These are phyloP conservation scores for Carex parvula DNA, from an alignment of 176 grass and related monocot genomes.

Conservation along the genomic window DNA sequence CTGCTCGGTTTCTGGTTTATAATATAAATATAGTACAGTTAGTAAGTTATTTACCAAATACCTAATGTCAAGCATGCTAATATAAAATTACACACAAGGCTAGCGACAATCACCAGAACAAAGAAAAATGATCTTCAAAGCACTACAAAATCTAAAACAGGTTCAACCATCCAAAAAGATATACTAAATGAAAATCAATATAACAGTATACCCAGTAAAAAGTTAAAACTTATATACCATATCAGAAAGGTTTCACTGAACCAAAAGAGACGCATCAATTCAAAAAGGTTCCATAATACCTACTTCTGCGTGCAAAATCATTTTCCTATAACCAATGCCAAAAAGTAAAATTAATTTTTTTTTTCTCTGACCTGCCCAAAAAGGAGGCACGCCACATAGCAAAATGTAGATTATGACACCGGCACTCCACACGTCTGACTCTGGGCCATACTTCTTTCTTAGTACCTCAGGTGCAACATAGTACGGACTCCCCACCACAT, in stretches of 20 bases:
- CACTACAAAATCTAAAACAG: not conserved
- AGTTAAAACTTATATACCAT: not conserved
- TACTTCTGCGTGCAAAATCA: not conserved
- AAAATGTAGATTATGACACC: constrained; percentile 93
- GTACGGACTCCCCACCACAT: constrained; percentile 92
- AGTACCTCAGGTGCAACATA: constrained; percentile 87
- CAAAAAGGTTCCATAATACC: not conserved
- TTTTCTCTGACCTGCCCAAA: constrained; percentile 68
- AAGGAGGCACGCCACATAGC: constrained; percentile 79
- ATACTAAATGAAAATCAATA: not conserved
- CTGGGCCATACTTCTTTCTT: constrained; percentile 78
- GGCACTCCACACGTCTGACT: constrained; percentile 90
- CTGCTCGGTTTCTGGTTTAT: constrained; percentile 70
- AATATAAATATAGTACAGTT: not conserved
- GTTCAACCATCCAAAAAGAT: not conserved
- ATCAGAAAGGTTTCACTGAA: not conserved
- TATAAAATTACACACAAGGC: not conserved
- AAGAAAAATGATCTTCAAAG: not conserved
- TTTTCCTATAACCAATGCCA: not conserved
- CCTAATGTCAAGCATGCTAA: not conserved
- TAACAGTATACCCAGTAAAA: not conserved
- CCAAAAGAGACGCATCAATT: not conserved
- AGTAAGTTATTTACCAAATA: not conserved
- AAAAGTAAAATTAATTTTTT: not conserved
- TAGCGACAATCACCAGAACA: not conserved